These are phyloP conservation scores for Cyclotella baltica DNA, from an alignment of 108 stramenopile species.

Conservation along the genomic window DNA sequence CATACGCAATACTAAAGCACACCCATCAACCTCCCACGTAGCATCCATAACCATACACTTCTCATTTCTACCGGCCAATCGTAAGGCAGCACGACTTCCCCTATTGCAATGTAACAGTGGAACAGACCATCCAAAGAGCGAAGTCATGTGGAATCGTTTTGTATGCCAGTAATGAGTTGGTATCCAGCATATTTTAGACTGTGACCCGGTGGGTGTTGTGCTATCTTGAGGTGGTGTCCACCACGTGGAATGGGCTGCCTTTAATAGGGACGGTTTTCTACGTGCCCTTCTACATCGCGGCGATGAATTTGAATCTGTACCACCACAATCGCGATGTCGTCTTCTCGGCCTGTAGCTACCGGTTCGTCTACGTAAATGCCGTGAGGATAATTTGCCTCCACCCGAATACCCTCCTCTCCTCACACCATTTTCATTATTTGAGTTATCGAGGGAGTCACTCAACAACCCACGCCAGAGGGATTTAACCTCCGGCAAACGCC, in stretches of 20 bases:
- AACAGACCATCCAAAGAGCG: conserved; percentile 70
- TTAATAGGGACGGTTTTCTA: conserved; percentile 46
- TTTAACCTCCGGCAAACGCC: conserved; percentile 78
- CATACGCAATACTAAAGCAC: conserved; percentile 32
- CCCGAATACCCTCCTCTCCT: conserved; percentile 50
- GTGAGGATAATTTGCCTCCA: conserved; percentile 71
- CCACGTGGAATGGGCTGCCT: conserved; percentile 34
- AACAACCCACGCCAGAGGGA: conserved; percentile 46
- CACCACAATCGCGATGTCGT: conserved; percentile 66
- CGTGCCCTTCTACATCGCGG: conserved; percentile 44
- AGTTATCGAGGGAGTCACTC: background rate
- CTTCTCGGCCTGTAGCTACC: conserved; percentile 62
- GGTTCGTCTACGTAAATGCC: conserved; percentile 82
- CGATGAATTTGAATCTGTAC: background rate
- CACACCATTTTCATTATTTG: background rate
- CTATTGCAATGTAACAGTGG: conserved; percentile 80
- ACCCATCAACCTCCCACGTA: conserved; percentile 62
- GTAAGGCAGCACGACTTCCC: conserved; percentile 73
- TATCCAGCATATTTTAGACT: conserved; percentile 60
- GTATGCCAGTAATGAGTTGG: conserved; percentile 86
- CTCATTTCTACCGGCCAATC: conserved; percentile 57
- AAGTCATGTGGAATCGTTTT: conserved; percentile 81
- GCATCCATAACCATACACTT: conserved; percentile 72
- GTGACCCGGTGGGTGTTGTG: conserved; percentile 2
- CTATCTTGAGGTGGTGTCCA: conserved; percentile 25